Base-by-base conservation (phyloP, 768 basidiomycete species). In the Leccinellum luteum region DNA sequence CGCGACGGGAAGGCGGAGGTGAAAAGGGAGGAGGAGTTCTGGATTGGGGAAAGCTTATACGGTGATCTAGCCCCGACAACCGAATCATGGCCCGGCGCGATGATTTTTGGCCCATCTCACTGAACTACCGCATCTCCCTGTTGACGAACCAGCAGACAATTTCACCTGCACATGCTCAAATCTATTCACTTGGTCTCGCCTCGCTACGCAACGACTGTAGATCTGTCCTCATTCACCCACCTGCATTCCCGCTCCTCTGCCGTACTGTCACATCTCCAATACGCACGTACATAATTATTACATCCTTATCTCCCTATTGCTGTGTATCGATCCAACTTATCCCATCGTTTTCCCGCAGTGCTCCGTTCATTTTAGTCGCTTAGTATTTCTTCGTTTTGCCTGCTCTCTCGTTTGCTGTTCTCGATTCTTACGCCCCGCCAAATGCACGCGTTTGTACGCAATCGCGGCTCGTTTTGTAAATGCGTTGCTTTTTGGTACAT, bases 1-100 rank as follows among this genome's bases (percentile, higher is more conserved):
- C 91, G n/a, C 86, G 85, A 73, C 82, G 77, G 62, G 87, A 86
- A 54, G 72, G 68, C 38, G 69, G 69, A 27, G 74, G 71, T 48
- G 67, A 71, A 38, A 73, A 60, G 63, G 64, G 78, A 48, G 64
- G 78, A 34, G 80, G 78, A 25, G 68, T 64, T 51, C 64, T 81
- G 52, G 80, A 81, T 54, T 81, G 79, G 67, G 78, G 77, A 41
- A 74, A 73, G 54, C 63, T 85, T 60, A 86, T 86, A 64, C 77
- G 83, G 55, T 85, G 51, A 68, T 53, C 44, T 41, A 41, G 13
- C 43, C 6, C 44, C 43, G 7, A 13, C 5, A 17, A 34, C 47
- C 30, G 32, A 35, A 23, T 55, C 51, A 45, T 50, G 23, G 48
- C 44, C 44, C 6, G 17, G 15, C 6, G 21, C 49, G 47, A 54